Conservation (phyloP, 768 basidiomycete species). For the Suillus cothurnatus region DNA sequence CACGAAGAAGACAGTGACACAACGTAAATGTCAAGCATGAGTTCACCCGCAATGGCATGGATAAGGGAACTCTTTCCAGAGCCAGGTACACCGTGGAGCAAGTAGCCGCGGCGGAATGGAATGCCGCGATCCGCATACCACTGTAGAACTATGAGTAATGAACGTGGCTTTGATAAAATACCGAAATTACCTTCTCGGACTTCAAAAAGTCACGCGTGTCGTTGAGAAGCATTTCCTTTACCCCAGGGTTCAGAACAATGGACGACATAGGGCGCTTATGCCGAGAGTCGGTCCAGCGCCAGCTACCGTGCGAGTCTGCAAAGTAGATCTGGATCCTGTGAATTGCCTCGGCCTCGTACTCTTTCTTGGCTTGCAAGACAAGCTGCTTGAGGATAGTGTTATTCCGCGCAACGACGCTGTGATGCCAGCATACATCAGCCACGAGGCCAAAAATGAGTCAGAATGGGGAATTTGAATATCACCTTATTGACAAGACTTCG, state of each 20-base stretch:
- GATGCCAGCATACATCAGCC: constrained; percentile 16
- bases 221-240: constrained; percentile 85
- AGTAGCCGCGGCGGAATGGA: constrained; percentile 87
- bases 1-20: constrained; percentile 84
- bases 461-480: constrained; percentile 23
- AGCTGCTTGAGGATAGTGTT: constrained; percentile 88
- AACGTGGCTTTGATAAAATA: constrained; percentile 8
- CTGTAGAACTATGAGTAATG: constrained; percentile 34
- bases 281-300: constrained; percentile 86
- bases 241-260: constrained; percentile 85
- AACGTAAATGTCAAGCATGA: constrained; percentile 91
- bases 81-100: constrained; percentile 82
- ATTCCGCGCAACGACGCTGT: constrained; percentile 79
- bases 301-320: constrained; percentile 84
- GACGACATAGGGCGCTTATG: constrained; percentile 88
- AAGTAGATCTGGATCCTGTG: constrained; percentile 90
- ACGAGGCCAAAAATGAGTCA: constrained; percentile 5
- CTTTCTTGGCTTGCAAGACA: constrained; percentile 86
- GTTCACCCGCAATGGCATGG: constrained; percentile 84
- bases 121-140: constrained; percentile 96
- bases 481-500: constrained; percentile 80
- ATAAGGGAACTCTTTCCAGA: constrained; percentile 87
- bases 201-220: constrained; percentile 84
- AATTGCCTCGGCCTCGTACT: constrained; percentile 85
- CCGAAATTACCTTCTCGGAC: constrained; percentile 68